Evolutionary conservation across 139 green algal species (phyloP).

Genomic region (Desmodesmus armatus): DNA sequence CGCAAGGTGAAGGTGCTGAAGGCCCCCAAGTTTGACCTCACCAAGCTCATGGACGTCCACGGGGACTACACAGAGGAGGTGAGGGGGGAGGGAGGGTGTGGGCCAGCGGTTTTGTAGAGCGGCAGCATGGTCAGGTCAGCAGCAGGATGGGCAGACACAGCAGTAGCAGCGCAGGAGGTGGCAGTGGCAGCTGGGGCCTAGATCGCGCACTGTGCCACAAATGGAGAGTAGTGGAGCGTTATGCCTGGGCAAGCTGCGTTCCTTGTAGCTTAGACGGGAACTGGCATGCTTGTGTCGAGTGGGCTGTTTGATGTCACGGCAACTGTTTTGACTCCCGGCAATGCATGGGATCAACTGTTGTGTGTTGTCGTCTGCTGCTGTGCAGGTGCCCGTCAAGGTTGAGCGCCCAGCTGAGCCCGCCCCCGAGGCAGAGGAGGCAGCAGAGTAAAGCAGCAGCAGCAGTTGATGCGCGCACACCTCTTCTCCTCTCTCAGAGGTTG

Average conservation of each 20-base stretch:
- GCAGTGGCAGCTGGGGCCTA: background rate
- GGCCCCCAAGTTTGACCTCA: conserved; percentile 98
- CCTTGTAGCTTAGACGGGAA: too few relatives aligned
- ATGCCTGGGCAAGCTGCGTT: too few relatives aligned
- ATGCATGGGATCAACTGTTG: too few relatives aligned
- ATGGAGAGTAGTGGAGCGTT: too few relatives aligned
- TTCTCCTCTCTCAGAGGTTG: too few relatives aligned
- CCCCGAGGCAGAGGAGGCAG: conserved; percentile 26
- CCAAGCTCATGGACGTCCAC: conserved; percentile 99
- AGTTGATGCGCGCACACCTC: background rate
- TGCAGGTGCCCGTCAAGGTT: conserved; percentile 61
- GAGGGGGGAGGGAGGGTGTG: background rate
- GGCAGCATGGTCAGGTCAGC: background rate
- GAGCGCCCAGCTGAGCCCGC: conserved; percentile 56
- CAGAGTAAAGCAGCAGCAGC: conserved; percentile 36
- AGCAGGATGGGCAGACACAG: background rate
- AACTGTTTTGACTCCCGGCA: background rate
- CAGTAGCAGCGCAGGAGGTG: background rate
- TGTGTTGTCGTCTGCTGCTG: conserved; percentile 17
- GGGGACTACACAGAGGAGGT: conserved; percentile 88
- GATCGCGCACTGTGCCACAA: too few relatives aligned
- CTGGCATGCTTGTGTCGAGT: background rate
- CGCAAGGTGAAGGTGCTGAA: conserved; percentile 99
- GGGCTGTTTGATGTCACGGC: background rate
- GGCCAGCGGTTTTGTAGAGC: background rate